Conservation (phyloP, 2,329 filamentous ascomycete species). For the Diaporthe batatas region DNA sequence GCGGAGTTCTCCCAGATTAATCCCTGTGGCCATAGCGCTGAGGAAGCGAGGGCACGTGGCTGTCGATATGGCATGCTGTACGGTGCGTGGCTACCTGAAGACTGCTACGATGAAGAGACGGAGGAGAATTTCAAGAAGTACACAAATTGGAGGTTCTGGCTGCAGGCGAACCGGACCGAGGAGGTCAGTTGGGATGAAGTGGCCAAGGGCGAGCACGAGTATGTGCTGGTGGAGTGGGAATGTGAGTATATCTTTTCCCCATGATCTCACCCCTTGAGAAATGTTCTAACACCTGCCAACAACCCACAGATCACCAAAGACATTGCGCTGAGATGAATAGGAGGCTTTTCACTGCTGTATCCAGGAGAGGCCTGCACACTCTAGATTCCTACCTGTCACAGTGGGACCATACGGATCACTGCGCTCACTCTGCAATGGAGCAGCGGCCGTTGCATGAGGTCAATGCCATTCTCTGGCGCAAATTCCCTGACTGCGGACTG, state of each 20-base stretch:
- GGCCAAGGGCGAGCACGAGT: constrained; percentile 22
- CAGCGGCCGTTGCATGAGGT: constrained; percentile 3
- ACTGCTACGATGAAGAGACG: constrained; percentile 28
- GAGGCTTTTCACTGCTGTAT: neutral
- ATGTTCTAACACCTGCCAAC: neutral
- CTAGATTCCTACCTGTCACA: constrained; percentile 5
- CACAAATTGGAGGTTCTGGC: constrained; percentile 25
- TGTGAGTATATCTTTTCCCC: neutral
- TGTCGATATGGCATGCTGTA: constrained; percentile 35
- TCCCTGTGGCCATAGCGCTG: neutral
- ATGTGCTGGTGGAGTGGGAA: constrained; percentile 34
- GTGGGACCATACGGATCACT: constrained; percentile 13
- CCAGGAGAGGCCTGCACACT: neutral
- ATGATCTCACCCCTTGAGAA: too few species aligned
- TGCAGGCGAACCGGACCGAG: constrained; percentile 7
- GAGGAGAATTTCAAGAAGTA: constrained; percentile 35
- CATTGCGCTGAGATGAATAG: constrained; percentile 7
- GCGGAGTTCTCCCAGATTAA: neutral
- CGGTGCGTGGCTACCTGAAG: constrained; percentile 30
- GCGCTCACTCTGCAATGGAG: constrained; percentile 23
- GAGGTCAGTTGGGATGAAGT: constrained; percentile 30
- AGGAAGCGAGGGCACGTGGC: constrained; percentile 15
- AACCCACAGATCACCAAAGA: neutral
- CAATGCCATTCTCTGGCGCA: neutral
- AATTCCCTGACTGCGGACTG: constrained; percentile 6